Base-by-base conservation (phyloP, 495 filamentous ascomycete genomes). In the Cercophora sp. region DNA sequence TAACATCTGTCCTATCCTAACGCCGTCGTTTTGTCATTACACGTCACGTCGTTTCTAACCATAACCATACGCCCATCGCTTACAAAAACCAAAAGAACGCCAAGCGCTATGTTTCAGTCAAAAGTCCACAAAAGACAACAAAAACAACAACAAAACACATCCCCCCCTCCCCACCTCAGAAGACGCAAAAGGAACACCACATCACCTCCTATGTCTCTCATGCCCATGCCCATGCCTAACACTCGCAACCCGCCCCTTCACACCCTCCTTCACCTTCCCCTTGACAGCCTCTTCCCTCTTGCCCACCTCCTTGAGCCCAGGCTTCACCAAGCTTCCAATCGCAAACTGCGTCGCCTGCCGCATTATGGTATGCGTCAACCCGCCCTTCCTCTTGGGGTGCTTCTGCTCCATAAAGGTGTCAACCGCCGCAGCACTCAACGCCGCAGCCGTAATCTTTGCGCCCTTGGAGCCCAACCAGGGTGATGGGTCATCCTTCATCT, bases 391-490 rank as follows among this genome's bases (percentile, higher is more conserved):
- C 36, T 60, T 58, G n/a, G 63, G 58, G 18, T 57, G 45, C 32
- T 49, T 54, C 11, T 50, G 46, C 15, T 58, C 55, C 27, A 66
- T 59, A 6, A 65, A 61, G 0, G 57, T 64, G 43, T 69, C 66
- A 6, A 67, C 62, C 1, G 55, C 51, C 10, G 66, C 66, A 1
- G 66, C 64, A 36, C 63, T 55, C 8, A 69, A 15, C 0, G 63
- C 66, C 0, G 66, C 62, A 0, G 66, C 55, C 3, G 53, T 62
- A 11, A 67, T 53, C 45, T 63, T 64, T 6, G 59, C 44, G 8
- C 59, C 66, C 43, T 67, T 64, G 15, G 54, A 15, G 13, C 64
- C 62, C 2, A 68, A 24, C 55, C 59, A 64, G 0, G 66, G 57
- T 2, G 51, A 45, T 2, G 59, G 54, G 46, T 69, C 59, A 19